phyloP scores from a whole-genome alignment of 1,284 basidiomycete genomes.

The Neonothopanus nambi region DNA sequence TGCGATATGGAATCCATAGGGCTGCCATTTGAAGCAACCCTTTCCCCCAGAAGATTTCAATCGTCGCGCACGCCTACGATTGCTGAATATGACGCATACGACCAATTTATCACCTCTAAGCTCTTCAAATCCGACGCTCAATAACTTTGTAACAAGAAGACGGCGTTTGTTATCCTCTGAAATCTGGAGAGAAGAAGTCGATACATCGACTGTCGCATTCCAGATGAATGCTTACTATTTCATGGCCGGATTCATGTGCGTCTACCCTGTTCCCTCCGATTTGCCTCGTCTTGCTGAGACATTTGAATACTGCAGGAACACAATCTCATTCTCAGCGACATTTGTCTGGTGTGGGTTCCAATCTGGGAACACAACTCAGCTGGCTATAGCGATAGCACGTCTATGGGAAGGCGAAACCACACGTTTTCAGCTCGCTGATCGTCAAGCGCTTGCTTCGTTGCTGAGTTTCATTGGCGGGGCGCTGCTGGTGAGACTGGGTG shows the following conservation, averaged over 20 bases:
- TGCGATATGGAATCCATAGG: too few species aligned
- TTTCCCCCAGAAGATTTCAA: too few species aligned
- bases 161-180: neutral
- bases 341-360: neutral
- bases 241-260: conserved; percentile 4
- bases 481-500: conserved; percentile 70
- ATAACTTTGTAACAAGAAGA: too few species aligned
- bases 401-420: conserved; percentile 63
- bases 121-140: too few species aligned
- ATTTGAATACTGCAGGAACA: neutral
- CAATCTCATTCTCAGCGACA: neutral
- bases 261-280: neutral
- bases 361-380: neutral
- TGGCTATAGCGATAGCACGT: conserved; percentile 2
- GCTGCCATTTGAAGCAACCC: too few species aligned
- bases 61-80: too few species aligned
- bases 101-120: too few species aligned
- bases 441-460: conserved; percentile 79
- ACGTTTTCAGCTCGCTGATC: conserved; percentile 74
- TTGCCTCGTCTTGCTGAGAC: neutral
- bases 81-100: too few species aligned
- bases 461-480: conserved; percentile 74
- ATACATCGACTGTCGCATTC: neutral
- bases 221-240: conserved; percentile 2
- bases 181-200: neutral